A percentile compares a stretch with the other conserved stretches of the same genome.
phyloP scores from a whole-genome alignment of 768 basidiomycete species.

The Lentinula sp. region DNA sequence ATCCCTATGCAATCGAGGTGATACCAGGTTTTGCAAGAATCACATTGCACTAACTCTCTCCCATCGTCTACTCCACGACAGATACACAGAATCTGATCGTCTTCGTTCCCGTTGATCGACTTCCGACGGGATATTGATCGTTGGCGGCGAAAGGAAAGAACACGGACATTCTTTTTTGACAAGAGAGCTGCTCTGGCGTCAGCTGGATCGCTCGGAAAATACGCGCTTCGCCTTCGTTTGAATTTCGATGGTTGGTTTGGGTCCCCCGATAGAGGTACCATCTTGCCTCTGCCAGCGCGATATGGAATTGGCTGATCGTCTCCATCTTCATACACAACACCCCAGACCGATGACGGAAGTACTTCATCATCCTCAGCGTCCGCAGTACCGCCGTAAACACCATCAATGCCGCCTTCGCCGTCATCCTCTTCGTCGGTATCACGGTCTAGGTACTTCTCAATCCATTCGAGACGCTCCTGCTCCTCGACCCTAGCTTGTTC shows the following conservation, averaged over 20 bases:
- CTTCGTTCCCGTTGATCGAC: constrained; percentile 29
- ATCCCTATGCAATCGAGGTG: constrained; percentile 80
- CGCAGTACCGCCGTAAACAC: background rate
- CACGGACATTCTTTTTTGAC: constrained; percentile 64
- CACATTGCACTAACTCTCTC: constrained; percentile 76
- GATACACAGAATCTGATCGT: constrained; percentile 54
- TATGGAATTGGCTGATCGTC: constrained; percentile 22
- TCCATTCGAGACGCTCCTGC: constrained; percentile 56
- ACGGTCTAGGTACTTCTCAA: constrained; percentile 67
- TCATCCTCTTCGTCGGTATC: constrained; percentile 61
- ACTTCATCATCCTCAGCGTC: constrained; percentile 24
- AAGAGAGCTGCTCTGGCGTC: constrained; percentile 71
- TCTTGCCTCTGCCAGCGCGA: constrained; percentile 51
- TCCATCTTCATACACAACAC: constrained; percentile 22
- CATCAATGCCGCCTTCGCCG: constrained; percentile 18
- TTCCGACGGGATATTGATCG: constrained; percentile 7
- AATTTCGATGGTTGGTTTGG: constrained; percentile 20
- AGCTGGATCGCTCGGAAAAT: constrained; percentile 62
- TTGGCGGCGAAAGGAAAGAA: constrained; percentile 42
- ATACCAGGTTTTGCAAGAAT: constrained; percentile 76
- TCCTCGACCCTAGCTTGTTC: constrained; percentile 48
- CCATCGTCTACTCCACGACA: constrained; percentile 67
- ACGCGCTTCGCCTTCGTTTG: constrained; percentile 23
- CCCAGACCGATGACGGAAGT: constrained; percentile 21
- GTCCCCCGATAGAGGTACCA: constrained; percentile 46